phyloP scores from a whole-genome alignment of 164 flowering plant species.

The Nymphaea colorata region DNA sequence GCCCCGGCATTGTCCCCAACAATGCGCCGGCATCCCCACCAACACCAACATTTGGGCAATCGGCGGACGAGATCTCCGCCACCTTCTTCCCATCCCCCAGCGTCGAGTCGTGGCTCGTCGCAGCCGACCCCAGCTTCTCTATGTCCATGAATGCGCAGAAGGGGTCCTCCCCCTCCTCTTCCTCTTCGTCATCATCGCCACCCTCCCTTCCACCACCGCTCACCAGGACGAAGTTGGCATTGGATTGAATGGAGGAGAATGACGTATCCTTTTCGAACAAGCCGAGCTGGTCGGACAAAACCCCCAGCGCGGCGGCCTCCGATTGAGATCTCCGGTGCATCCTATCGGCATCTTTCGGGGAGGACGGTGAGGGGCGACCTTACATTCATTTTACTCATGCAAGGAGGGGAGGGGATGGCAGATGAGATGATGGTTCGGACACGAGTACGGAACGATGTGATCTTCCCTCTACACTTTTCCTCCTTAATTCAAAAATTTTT shows the following conservation, averaged over 20 bases:
- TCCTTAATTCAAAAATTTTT: no score
- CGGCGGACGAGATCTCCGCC: not conserved
- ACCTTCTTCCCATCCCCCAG: not conserved
- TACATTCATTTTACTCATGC: not conserved
- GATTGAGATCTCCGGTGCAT: not conserved
- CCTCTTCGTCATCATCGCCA: constrained; percentile 6
- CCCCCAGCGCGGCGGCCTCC: not conserved
- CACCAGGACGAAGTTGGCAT: not conserved
- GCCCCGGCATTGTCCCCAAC: not conserved
- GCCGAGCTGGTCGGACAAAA: not conserved
- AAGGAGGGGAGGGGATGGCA: not conserved
- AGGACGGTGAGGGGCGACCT: not conserved
- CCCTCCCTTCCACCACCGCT: not conserved
- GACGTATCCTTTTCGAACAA: not conserved
- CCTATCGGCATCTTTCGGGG: not conserved
- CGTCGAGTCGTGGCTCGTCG: not conserved
- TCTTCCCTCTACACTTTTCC: no score
- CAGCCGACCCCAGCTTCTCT: constrained; percentile 29
- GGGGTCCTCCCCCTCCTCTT: constrained; percentile 81
- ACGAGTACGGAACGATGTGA: no score
- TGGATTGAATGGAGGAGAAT: not conserved
- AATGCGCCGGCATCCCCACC: not conserved
- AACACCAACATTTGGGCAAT: not conserved
- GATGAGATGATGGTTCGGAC: no score
- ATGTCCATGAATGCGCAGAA: constrained; percentile 48